Evolutionary conservation across 371 early-diverging fungal genomes (phyloP), one percentile per base, ranked within the genome.

Genomic region (Mortierella sp.): DNA sequence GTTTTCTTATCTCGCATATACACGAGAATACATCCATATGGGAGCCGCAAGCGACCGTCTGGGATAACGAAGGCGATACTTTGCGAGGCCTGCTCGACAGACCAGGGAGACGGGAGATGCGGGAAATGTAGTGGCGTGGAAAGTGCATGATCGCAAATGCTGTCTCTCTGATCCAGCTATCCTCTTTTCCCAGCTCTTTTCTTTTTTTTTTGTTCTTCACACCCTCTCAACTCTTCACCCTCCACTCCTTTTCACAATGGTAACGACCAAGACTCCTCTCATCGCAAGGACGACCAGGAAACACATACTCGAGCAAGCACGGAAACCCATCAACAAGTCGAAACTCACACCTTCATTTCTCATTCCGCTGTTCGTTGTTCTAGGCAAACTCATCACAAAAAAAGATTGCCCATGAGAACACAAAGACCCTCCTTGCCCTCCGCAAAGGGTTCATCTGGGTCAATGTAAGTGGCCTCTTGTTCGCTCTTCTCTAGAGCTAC

Each of bases 341-440:
- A 31, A 16, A 61, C 61, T 61, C 40, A 67, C 24, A 24, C 67
- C 9, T 40, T 21, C 24, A 10, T 37, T 21, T 21, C 10, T 40
- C 40, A 40, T 24, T 67, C 5, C 61, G 3, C 16, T 28, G 6
- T 4, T 16, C 24, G 2, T 14, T 16, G 10, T 14, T 70, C 8
- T 88, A 94, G 96, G 96, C 96, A 69, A 95, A 95, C 87, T 91
- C 93, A 71, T 95, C 96, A 5, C 93, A 93, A 16, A 96, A 96
- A 79, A 93, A 93, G 80, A 93, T 93, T 61, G 93, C 93, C 9
- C 90, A 91, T 74, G 88, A 92, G 46, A 96, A 96, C 83, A 88
- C 89, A 57, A 88, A 90, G 75, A 93, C 89, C 5, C 82, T 96
- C 48, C 83, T 89, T 13, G 86, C 92, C 61, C 90, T 95, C 34